A percentile compares a stretch with the other conserved stretches of the same genome.
These are phyloP conservation scores for Leishmania tarentolae DNA, from an alignment of 208 protist species.

Conservation along the genomic window DNA sequence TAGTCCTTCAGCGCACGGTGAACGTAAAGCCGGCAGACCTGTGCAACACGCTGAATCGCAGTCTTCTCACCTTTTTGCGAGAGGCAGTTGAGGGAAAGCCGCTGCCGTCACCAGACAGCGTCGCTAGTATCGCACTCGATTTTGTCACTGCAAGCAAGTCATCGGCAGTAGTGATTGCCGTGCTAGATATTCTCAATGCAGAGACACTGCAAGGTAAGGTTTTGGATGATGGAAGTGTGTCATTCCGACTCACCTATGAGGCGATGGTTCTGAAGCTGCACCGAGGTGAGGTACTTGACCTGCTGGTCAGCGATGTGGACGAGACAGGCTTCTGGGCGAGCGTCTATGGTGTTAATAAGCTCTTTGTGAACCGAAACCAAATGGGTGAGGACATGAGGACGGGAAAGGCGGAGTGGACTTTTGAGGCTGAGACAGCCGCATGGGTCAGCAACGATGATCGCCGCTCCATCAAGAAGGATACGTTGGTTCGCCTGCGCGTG, in stretches of 20 bases:
- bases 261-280: conserved; percentile 85
- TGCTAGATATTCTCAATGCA: conserved; percentile 79
- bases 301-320: conserved; percentile 66
- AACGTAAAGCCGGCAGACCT: conserved; percentile 67
- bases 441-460: conserved; percentile 68
- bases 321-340: conserved; percentile 77
- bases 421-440: conserved; percentile 62
- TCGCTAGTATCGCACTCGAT: conserved; percentile 32
- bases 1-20: conserved; percentile 74
- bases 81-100: conserved; percentile 75
- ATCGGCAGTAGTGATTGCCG: conserved; percentile 76
- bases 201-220: conserved; percentile 75
- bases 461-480: conserved; percentile 64
- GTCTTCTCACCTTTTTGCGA: conserved; percentile 67
- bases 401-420: conserved; percentile 47
- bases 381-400: conserved; percentile 46
- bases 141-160: conserved; percentile 53
- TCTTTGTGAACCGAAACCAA: conserved; percentile 77
- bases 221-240: conserved; percentile 77
- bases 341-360: conserved; percentile 71
- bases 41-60: conserved; percentile 63
- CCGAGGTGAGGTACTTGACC: conserved; percentile 83
- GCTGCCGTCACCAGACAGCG: conserved; percentile 56
- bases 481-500: conserved; percentile 76
- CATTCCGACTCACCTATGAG: conserved; percentile 79